Base-by-base conservation (phyloP, 1,284 basidiomycete genomes). In the Xanthoconium separans region DNA sequence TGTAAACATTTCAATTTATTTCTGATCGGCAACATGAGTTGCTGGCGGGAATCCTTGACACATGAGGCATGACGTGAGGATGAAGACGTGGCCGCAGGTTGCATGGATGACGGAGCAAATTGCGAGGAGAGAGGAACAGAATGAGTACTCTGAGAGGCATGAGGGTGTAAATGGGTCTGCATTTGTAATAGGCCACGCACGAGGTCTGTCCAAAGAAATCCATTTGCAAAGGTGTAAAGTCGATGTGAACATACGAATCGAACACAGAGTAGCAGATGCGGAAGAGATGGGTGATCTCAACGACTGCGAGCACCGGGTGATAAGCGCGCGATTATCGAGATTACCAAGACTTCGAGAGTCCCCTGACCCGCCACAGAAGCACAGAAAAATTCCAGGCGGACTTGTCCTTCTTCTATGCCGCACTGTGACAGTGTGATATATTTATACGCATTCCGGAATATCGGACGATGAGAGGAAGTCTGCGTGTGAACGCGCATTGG, bases 351-450 rank as follows among this genome's bases (percentile, higher is more conserved):
- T 59, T 65, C 65, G 39, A 22, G 54, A 42, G 44, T 44, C 48
- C 56, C 57, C 57, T 65, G 52, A 55, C 55, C 45, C 55, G 64
- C 62, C 64, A 70, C 56, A 70, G 68, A 68, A 70, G 57, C 55
- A 53, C 48, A 43, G 55, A 50, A 60, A 63, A 51, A 54, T 66
- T 55, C 52, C 51, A 58, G 66, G 56, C 50, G 39, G 59, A 62
- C 50, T 65, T 43, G 51, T 49, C 44, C 20, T 49, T 30, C 64
- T 65, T 68, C 59, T 49, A 45, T 62, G 44, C 56, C 54, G 56
- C 47, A 48, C 47, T 54, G 54, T 57, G 53, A 64, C 43, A 66
- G 41, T 5, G 33, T 54, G 54, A 51, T 58, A 56, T 57, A 61
- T 66, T 58, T 56, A 31, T 46, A 49, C 27, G 37, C 42, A 43